Conservation (phyloP, 2,329 filamentous ascomycete genomes). For the Aschersonia sp. region DNA sequence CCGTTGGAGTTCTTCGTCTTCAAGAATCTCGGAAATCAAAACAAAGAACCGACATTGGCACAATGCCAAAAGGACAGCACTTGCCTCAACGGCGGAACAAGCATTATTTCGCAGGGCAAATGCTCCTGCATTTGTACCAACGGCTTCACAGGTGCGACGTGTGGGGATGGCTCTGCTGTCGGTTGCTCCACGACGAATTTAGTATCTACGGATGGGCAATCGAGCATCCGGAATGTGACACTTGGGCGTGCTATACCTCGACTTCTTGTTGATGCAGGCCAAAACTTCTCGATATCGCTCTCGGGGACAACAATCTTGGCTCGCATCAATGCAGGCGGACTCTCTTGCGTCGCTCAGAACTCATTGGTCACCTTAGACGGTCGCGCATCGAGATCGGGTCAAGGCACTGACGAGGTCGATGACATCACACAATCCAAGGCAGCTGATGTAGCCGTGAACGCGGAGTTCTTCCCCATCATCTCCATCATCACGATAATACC, state of each 20-base stretch:
- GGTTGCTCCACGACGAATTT: conserved; percentile 39
- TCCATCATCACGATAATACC: conserved; percentile 2
- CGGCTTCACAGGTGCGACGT: conserved; percentile 57
- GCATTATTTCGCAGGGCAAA: conserved; percentile 47
- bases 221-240: conserved; percentile 50
- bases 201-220: conserved; percentile 22
- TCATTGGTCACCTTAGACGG: conserved; percentile 75
- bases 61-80: conserved; percentile 46
- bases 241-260: conserved; percentile 67
- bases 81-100: conserved; percentile 72
- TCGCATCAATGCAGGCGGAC: conserved; percentile 58
- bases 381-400: conserved; percentile 18
- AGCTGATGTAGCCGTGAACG: background rate
- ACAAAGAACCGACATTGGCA: conserved; percentile 22
- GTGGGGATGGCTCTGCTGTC: conserved; percentile 28
- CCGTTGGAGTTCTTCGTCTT: conserved; percentile 55
- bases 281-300: conserved; percentile 65
- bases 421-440: background rate
- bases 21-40: conserved; percentile 25
- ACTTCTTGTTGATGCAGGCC: conserved; percentile 48
- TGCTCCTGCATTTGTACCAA: conserved; percentile 86
- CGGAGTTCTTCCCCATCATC: background rate
- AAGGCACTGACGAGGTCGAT: conserved; percentile 2
- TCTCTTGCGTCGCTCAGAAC: conserved; percentile 78
- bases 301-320: conserved; percentile 55